Base-by-base conservation (phyloP, 176 grass and related monocot genomes). In the Chrysopogon serrulatus region DNA sequence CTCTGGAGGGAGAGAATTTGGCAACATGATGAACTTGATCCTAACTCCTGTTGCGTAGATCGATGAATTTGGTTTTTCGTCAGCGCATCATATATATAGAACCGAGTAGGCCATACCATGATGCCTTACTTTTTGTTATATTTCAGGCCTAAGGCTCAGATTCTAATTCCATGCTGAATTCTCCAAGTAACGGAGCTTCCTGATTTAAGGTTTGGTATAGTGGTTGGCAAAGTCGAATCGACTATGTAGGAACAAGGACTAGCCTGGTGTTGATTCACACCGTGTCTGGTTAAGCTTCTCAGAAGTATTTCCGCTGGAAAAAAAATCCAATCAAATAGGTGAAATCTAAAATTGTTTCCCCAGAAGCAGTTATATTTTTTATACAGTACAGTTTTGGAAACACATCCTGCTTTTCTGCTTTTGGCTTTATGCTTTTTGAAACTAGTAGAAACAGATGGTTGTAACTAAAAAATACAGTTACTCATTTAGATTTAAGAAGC, bases 1-100 rank as follows among this genome's bases (percentile, higher is more conserved):
- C 66, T 48, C 77, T 85, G 84, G 51, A 94, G 37, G n/a, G 26
- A 94, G 27, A 28, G 65, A 83, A 42, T 35, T 48, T 15, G 73
- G 65, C 59, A 82, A 1, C 84, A 92, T 90, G 27, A 21, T 44
- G 30, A 47, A 60, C 73, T 85, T n/a, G 8, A 6, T 36, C 48
- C 32, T 56, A 44, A n/a, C 33, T 41, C 54, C 41, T 66, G 18
- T 31, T 28, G 21, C 10, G 35, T 42, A 3, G 62, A 79, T n/a
- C n/a, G n/a, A n/a, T 73, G 39, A 15, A 73, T 76, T 75, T 18
- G 42, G 32, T 2, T n/a, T 33, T 18, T 42, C 45, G 27, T n/a
- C 37, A 32, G 13, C 11, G 39, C 31, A n/a, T n/a, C n/a, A 10
- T 83, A 73, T 0, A 88, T 65, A 84, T 79, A 88, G 81, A 35